These are phyloP conservation scores for Pichia exigua DNA, from an alignment of 805 yeast species.

Conservation along the genomic window DNA sequence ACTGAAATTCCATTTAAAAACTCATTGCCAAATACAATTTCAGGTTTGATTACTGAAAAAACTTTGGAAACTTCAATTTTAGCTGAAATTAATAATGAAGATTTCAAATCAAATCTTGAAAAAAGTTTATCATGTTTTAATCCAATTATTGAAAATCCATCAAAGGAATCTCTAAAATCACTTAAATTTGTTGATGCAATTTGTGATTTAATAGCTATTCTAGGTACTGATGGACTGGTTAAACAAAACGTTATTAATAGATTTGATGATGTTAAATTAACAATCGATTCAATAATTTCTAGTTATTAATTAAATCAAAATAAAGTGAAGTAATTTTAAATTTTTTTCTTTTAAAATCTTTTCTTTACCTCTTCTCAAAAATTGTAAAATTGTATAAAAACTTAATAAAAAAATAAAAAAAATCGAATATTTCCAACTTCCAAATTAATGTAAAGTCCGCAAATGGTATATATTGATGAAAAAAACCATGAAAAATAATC, in stretches of 20 bases:
- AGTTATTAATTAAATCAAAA: no score
- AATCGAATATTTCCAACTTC: background rate
- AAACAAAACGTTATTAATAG: background rate
- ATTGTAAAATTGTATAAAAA: background rate
- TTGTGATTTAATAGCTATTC: background rate
- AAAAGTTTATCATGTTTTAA: background rate
- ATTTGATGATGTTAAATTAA: background rate
- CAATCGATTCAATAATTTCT: background rate
- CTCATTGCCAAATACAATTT: conserved; percentile 49
- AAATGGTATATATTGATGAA: no score
- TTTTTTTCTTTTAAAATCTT: background rate
- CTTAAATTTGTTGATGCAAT: background rate
- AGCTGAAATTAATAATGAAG: background rate
- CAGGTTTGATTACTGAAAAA: conserved; percentile 53
- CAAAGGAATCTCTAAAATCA: background rate
- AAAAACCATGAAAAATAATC: no score
- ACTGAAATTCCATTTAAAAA: conserved; percentile 53
- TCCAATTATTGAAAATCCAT: background rate
- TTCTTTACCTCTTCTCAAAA: no score
- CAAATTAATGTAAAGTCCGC: no score
- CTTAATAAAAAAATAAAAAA: no score
- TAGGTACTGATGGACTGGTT: background rate
- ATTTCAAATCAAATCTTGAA: background rate
- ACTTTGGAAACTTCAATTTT: conserved; percentile 27
- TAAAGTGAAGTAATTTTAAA: no score